These are phyloP conservation scores for Akebia trifoliata DNA, from an alignment of 164 flowering plant genomes.

Conservation along the genomic window DNA sequence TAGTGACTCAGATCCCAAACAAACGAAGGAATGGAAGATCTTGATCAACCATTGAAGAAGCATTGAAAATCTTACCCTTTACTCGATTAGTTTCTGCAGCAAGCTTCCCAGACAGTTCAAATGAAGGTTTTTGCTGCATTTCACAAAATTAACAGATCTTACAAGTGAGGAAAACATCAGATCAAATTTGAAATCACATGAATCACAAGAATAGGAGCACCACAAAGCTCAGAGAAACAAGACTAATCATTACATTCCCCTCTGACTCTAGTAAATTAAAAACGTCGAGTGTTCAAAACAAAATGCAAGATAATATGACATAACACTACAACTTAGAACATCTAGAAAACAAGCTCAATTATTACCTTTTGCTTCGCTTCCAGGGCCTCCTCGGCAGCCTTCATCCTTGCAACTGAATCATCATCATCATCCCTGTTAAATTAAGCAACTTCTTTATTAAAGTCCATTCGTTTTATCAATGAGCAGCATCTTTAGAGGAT, in stretches of 20 bases:
- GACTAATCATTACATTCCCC: background rate
- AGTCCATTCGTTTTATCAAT: too few species aligned
- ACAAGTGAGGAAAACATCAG: background rate
- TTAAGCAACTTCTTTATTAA: constrained; percentile 11
- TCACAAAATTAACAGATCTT: constrained; percentile 1
- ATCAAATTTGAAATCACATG: background rate
- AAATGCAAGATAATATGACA: constrained; percentile 4
- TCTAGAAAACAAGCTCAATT: background rate
- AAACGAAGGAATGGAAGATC: background rate
- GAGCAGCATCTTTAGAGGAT: too few species aligned
- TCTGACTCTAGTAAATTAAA: background rate
- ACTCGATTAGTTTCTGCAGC: constrained; percentile 95
- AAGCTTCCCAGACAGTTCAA: constrained; percentile 97
- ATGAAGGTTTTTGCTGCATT: constrained; percentile 92
- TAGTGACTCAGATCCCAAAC: background rate
- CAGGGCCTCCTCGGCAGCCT: constrained; percentile 76
- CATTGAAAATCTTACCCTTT: constrained; percentile 49
- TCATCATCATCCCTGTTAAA: constrained; percentile 52
- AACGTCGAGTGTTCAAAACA: background rate
- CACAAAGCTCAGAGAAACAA: constrained; percentile 1
- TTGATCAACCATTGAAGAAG: background rate
- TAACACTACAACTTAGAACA: background rate
- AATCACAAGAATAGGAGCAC: background rate
- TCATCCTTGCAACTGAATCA: constrained; percentile 75
- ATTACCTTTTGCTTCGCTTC: constrained; percentile 75